Percentiles rank a stretch among this genome's conserved stretches.
Conservation (phyloP, 805 yeast species). For the Blastobotrys muscicola region DNA sequence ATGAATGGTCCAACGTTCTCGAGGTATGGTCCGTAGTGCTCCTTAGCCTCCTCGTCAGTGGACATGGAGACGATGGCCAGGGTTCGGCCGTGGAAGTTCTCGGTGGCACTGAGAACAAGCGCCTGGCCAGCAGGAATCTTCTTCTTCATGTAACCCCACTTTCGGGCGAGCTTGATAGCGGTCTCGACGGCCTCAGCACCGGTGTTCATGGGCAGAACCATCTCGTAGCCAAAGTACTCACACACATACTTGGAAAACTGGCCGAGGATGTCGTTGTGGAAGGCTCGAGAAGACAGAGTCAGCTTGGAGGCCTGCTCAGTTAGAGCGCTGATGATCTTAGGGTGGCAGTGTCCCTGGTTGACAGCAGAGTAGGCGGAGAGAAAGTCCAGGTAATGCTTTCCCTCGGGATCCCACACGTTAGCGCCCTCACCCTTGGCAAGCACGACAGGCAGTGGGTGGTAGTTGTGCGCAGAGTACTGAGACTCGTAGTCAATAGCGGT, state of each 20-base stretch:
- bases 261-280: slow-evolving; percentile 83
- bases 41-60: slow-evolving; percentile 87
- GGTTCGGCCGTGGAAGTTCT: slow-evolving; percentile 96
- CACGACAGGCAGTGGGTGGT: slow-evolving; percentile 94
- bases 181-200: slow-evolving; percentile 99
- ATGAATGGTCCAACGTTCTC: slow-evolving; percentile 73
- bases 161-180: slow-evolving; percentile 85
- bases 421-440: slow-evolving; percentile 83
- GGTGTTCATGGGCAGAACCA: slow-evolving; percentile 95
- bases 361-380: slow-evolving; percentile 94
- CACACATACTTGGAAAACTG: slow-evolving; percentile 79
- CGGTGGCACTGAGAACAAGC: slow-evolving; percentile 73
- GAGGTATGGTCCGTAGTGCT: slow-evolving; percentile 83
- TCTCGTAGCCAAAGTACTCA: slow-evolving; percentile 81
- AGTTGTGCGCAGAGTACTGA: slow-evolving; percentile 88
- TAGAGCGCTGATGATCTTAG: slow-evolving; percentile 76
- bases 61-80: slow-evolving; percentile 93
- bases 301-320: slow-evolving; percentile 76
- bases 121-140: slow-evolving; percentile 79
- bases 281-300: slow-evolving; percentile 87
- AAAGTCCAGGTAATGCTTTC: slow-evolving; percentile 86
- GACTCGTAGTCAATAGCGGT: slow-evolving; percentile 62
- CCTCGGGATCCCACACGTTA: slow-evolving; percentile 97
- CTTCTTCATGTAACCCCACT: slow-evolving; percentile 92
- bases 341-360: slow-evolving; percentile 97